Percentiles rank a stretch among this genome's conserved stretches.
Conservation (phyloP, 352 stramenopile genomes). For the Phytophthora pistaciae region DNA sequence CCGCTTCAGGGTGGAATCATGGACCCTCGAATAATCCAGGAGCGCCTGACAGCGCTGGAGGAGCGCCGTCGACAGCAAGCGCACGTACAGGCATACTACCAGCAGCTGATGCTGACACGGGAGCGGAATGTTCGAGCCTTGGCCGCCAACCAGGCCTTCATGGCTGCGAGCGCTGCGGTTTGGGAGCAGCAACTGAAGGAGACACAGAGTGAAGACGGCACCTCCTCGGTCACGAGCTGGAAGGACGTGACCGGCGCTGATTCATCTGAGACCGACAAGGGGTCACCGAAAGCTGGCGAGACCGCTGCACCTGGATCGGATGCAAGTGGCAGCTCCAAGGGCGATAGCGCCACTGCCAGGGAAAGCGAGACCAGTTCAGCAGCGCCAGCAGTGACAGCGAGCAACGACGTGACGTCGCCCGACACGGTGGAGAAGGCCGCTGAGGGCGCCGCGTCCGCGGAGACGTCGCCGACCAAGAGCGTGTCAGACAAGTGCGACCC, state of each 20-base stretch:
- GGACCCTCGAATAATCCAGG: slow-evolving; percentile 70
- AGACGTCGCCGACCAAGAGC: slow-evolving; percentile 28
- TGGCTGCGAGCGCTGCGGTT: slow-evolving; percentile 41
- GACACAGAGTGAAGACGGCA: slow-evolving; percentile 32
- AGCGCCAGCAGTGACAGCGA: slow-evolving; percentile 1
- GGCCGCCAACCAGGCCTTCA: slow-evolving; percentile 55
- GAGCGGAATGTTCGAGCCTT: slow-evolving; percentile 67
- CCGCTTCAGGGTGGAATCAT: slow-evolving; percentile 58
- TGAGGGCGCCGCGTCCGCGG: neutral
- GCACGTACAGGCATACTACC: slow-evolving; percentile 66
- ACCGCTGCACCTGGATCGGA: slow-evolving; percentile 12
- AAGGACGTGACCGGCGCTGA: slow-evolving; percentile 36
- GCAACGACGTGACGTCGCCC: slow-evolving; percentile 14
- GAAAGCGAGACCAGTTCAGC: slow-evolving; percentile 28
- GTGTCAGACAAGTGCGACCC: slow-evolving; percentile 24
- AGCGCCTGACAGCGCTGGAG: slow-evolving; percentile 61
- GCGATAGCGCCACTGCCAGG: slow-evolving; percentile 20
- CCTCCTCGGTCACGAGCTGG: slow-evolving; percentile 32
- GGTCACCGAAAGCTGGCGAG: slow-evolving; percentile 2
- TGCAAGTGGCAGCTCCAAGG: slow-evolving; percentile 10
- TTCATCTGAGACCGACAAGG: slow-evolving; percentile 13
- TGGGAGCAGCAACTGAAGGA: slow-evolving; percentile 58
- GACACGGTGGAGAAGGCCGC: slow-evolving; percentile 31
- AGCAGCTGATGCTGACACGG: slow-evolving; percentile 51
- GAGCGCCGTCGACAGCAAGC: slow-evolving; percentile 60